These are phyloP conservation scores for Xylaria palmicola DNA, from an alignment of 495 filamentous ascomycete genomes.

Conservation along the genomic window DNA sequence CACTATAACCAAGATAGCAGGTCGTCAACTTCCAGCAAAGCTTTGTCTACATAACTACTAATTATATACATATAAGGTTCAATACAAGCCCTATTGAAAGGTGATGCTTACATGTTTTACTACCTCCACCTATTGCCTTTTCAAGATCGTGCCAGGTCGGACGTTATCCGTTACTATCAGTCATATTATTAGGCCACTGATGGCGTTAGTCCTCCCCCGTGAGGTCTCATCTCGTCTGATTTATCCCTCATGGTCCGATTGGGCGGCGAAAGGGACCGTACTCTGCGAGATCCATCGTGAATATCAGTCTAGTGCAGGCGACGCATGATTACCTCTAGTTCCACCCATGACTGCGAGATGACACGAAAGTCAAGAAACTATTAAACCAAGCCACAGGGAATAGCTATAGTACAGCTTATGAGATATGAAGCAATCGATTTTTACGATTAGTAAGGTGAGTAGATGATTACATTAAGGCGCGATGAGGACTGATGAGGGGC, in stretches of 20 bases:
- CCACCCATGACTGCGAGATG: background rate
- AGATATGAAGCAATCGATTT: background rate
- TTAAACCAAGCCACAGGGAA: background rate
- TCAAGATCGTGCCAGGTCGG: background rate
- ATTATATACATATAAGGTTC: too few relatives aligned
- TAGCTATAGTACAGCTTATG: slow-evolving; percentile 2
- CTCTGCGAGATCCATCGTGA: slow-evolving; percentile 1
- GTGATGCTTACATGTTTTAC: background rate
- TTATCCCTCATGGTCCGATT: background rate
- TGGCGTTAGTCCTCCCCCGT: background rate
- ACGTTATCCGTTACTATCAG: background rate
- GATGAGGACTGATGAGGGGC: background rate
- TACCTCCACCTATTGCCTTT: background rate
- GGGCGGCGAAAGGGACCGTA: background rate
- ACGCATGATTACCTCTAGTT: too few relatives aligned
- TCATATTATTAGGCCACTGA: background rate
- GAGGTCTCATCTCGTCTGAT: slow-evolving; percentile 4
- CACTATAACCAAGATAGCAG: too few relatives aligned
- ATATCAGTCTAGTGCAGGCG: background rate
- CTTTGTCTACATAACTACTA: too few relatives aligned
- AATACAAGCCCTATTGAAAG: background rate
- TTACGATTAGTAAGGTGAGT: background rate
- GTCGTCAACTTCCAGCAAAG: too few relatives aligned
- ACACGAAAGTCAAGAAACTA: background rate
- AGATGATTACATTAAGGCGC: background rate